Evolutionary conservation across 2,329 filamentous ascomycete species (phyloP), one percentile per base, ranked within the genome.

Genomic region (Zarea fungicola): DNA sequence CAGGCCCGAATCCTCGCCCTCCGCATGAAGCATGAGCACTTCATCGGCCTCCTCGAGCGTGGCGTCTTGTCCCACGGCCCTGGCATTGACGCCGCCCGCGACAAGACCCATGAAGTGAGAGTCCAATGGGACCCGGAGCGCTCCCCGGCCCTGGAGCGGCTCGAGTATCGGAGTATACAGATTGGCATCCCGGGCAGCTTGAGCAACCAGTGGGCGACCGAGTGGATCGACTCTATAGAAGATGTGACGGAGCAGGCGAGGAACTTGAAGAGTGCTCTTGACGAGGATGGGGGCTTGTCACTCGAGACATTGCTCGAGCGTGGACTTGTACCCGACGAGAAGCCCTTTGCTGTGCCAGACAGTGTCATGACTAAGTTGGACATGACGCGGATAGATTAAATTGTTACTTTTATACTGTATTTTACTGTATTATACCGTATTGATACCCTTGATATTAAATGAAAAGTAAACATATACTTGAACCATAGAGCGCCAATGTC

Each of bases 111-210:
- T 4, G 58, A 64, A 16, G 77, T 83, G 0, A 69, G 74, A n/a
- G 69, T 83, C 7, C 80, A 84, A 59, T 85, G 81, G 81, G 81
- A 84, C 61, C 81, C 81, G 0, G 81, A 84, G 58, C 58, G 81
- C 18, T 67, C 68, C 21, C 60, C 73, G 2, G 58, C 60, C 29
- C 59, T 83, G 10, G 70, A 61, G 10, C 68, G 64, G 52, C 52
- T 82, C 44, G 60, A 56, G 7, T 72, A 78, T 57, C 65, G 80
- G 35, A 81, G 77, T 57, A 78, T 84, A 25, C 80, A 84, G 66
- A 76, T 84, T 53, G 80, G 80, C 1, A 73, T 84, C n/a, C 71
- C 75, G 1, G 69, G 62, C 3, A 60, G 60, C 1, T 54, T 79
- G 44, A 71, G 72, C 28, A 60, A 62, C 23, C 62, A 56, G 23